Percentiles rank a stretch among this genome's conserved stretches.
These are phyloP conservation scores for Mallotus repandus DNA, from an alignment of 441 rosid species.

Conservation along the genomic window DNA sequence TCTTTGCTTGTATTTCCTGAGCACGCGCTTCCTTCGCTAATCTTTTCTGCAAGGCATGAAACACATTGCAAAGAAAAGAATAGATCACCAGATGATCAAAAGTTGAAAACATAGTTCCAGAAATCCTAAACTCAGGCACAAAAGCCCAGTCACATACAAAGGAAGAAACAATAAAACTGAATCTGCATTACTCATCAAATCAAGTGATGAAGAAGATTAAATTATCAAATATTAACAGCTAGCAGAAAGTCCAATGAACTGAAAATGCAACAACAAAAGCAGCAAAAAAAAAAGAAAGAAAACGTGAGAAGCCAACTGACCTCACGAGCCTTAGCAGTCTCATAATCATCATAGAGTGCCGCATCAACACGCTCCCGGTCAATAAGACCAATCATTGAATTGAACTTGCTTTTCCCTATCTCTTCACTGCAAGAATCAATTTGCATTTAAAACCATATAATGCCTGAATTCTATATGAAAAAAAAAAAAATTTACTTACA, in stretches of 20 bases:
- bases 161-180: background rate
- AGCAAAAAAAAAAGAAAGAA: background rate
- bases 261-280: background rate
- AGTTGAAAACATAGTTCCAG: background rate
- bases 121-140: background rate
- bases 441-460: background rate
- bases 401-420: constrained; percentile 81
- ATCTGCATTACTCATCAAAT: constrained; percentile 5
- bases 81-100: constrained; percentile 4
- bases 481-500: constrained; percentile 40
- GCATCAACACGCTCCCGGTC: constrained; percentile 90
- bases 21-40: constrained; percentile 87
- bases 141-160: background rate
- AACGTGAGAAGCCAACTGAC: constrained; percentile 36
- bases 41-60: constrained; percentile 61
- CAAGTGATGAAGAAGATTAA: background rate
- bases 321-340: constrained; percentile 93
- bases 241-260: background rate
- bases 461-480: background rate
- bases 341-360: constrained; percentile 81
- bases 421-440: constrained; percentile 65
- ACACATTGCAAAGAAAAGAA: constrained; percentile 6
- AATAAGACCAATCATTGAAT: constrained; percentile 93
- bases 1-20: constrained; percentile 84
- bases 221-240: background rate